phyloP scores from a whole-genome alignment of 2,329 filamentous ascomycete genomes.

The Hymenoscyphus fraxineus region DNA sequence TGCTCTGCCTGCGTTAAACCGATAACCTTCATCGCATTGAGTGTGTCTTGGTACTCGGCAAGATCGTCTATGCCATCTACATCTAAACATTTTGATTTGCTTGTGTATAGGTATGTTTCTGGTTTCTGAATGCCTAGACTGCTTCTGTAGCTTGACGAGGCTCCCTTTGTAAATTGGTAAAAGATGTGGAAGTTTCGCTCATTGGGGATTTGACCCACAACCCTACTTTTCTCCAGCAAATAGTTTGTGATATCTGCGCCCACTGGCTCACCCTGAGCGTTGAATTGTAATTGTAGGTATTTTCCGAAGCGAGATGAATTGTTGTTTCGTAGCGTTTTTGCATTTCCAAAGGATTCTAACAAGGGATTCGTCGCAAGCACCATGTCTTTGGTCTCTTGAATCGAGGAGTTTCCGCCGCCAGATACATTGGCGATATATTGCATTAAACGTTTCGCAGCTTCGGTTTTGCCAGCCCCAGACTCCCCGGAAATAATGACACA shows the following conservation, averaged over 20 bases:
- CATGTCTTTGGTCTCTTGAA: slow-evolving; percentile 98
- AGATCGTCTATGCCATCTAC: slow-evolving; percentile 92
- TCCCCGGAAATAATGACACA: slow-evolving; percentile 99
- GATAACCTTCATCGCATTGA: slow-evolving; percentile 94
- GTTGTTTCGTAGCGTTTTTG: slow-evolving; percentile 96
- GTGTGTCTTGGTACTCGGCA: slow-evolving; percentile 81
- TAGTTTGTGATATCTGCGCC: slow-evolving; percentile 99
- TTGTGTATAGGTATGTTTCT: slow-evolving; percentile 90
- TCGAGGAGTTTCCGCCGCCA: slow-evolving; percentile 66
- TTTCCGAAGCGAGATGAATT: slow-evolving; percentile 98
- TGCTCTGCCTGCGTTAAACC: slow-evolving; percentile 84
- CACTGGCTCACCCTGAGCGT: slow-evolving; percentile 82
- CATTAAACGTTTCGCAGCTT: slow-evolving; percentile 98
- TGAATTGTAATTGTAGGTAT: slow-evolving; percentile 97
- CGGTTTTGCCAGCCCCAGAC: slow-evolving; percentile 96
- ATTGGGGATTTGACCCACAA: slow-evolving; percentile 90
- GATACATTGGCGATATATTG: slow-evolving; percentile 99
- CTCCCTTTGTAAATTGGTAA: slow-evolving; percentile 96
- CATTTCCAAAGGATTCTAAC: slow-evolving; percentile 96
- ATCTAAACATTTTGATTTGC: slow-evolving; percentile 88
- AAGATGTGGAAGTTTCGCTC: slow-evolving; percentile 99
- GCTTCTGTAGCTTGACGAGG: slow-evolving; percentile 79
- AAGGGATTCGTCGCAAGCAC: slow-evolving; percentile 96
- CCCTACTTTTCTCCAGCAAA: slow-evolving; percentile 88
- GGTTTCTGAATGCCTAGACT: slow-evolving; percentile 89